These are phyloP conservation scores for Coemansia sp. DNA, from an alignment of 192 early-diverging fungal species.

Conservation along the genomic window DNA sequence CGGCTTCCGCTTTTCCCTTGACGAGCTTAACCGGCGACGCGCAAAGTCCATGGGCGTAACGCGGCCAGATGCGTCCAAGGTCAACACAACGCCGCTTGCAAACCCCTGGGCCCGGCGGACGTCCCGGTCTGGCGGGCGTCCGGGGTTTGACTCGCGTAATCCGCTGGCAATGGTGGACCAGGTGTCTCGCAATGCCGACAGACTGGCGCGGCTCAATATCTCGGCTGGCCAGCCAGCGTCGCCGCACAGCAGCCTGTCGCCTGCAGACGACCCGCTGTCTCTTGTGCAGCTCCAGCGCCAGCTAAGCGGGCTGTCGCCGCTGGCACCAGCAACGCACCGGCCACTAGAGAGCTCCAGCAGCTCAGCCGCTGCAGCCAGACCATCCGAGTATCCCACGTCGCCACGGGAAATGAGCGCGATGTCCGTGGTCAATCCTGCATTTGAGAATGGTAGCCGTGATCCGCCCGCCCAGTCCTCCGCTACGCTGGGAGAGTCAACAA, in stretches of 20 bases:
- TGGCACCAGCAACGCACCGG: constrained; percentile 1
- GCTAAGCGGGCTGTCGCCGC: constrained; percentile 9
- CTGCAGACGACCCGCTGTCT: constrained; percentile 2
- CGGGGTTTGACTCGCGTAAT: constrained; percentile 15
- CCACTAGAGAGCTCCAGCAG: background rate
- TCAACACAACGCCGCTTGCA: constrained; percentile 49
- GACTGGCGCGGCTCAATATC: constrained; percentile 35
- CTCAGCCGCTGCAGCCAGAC: background rate
- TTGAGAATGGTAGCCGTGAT: background rate
- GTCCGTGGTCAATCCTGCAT: constrained; percentile 14
- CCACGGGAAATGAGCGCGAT: constrained; percentile 23
- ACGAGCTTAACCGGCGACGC: constrained; percentile 46
- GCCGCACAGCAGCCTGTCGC: constrained; percentile 4
- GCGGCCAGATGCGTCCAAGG: constrained; percentile 21
- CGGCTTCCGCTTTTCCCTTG: constrained; percentile 25
- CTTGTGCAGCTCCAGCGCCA: constrained; percentile 3
- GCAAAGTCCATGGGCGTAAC: constrained; percentile 43
- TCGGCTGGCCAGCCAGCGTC: constrained; percentile 17
- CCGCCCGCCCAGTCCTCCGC: constrained; percentile 1
- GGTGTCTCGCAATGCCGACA: constrained; percentile 33
- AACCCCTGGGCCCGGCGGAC: constrained; percentile 46
- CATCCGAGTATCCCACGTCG: constrained; percentile 1
- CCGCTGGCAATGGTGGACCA: constrained; percentile 32
- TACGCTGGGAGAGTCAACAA: constrained; percentile 1
- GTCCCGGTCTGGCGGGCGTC: constrained; percentile 6